Percentiles rank a stretch among this genome's conserved stretches.
Evolutionary conservation across 257 asterid genomes (phyloP).

Genomic region (Capsicum pubescens): DNA sequence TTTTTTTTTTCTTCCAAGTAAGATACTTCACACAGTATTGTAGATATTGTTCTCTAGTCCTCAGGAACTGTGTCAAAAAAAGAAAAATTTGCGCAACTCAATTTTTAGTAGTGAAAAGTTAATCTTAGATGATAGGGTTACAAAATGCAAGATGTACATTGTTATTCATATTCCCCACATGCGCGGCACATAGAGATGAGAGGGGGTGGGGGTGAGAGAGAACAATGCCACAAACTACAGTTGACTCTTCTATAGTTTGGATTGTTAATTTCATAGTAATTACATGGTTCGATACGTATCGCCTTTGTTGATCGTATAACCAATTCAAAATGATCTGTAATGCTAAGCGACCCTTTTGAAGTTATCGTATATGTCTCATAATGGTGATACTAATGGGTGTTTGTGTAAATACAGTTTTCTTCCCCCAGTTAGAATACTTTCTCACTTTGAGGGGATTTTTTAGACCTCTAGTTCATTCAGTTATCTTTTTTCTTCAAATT

Average conservation of each 20-base stretch:
- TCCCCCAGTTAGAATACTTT: not conserved
- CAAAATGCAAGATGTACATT: not conserved
- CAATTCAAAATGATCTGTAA: conserved; percentile 16
- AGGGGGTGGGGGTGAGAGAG: not conserved
- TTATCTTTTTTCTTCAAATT: not conserved
- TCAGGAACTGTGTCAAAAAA: not conserved
- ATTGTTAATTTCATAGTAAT: not conserved
- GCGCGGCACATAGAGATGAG: not conserved
- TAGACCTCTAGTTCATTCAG: not conserved
- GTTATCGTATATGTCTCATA: conserved; percentile 2
- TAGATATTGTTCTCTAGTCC: not conserved
- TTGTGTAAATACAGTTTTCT: not conserved
- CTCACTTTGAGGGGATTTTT: not conserved
- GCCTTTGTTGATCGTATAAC: not conserved
- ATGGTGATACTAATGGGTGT: not conserved
- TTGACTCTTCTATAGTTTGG: not conserved
- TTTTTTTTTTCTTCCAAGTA: not conserved
- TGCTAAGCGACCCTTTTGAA: conserved; percentile 5
- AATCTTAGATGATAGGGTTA: not conserved
- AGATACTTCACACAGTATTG: not conserved
- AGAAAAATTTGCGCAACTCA: not conserved
- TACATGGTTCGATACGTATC: not conserved
- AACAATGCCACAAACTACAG: not conserved
- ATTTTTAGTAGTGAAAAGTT: not conserved
- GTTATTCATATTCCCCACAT: not conserved